Percentiles rank a stretch among this genome's conserved stretches.
phyloP scores from a whole-genome alignment of 306 rosid genomes.

The Quercus dentata region DNA sequence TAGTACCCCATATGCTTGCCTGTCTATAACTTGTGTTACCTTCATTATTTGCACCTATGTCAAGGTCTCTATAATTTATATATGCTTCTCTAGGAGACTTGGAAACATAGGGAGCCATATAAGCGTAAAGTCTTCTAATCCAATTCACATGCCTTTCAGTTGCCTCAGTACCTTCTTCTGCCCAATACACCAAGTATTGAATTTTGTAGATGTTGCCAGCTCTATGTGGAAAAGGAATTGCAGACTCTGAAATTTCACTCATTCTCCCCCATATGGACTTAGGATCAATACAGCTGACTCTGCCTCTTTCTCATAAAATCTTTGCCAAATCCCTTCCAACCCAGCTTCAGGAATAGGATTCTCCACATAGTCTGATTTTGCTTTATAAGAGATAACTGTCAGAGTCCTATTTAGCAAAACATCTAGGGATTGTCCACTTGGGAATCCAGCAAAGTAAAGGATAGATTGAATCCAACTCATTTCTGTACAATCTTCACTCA shows the following conservation, averaged over 20 bases:
- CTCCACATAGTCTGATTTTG: constrained; percentile 29
- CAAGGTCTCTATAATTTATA: not conserved
- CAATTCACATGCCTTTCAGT: not conserved
- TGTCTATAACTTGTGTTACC: too few relatives aligned
- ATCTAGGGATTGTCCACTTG: constrained; percentile 7
- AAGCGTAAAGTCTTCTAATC: not conserved
- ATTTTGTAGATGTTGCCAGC: constrained; percentile 17
- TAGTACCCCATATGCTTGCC: too few relatives aligned
- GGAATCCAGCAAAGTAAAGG: too few relatives aligned
- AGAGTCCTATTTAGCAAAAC: constrained; percentile 22
- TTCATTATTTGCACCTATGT: too few relatives aligned
- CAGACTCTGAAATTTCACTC: constrained; percentile 12
- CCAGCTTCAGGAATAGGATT: constrained; percentile 16
- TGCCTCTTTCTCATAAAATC: not conserved
- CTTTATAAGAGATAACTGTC: constrained; percentile 9
- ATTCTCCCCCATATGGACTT: constrained; percentile 17
- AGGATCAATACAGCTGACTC: not conserved
- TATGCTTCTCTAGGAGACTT: not conserved
- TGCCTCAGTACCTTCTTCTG: not conserved
- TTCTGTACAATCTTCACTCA: too few relatives aligned
- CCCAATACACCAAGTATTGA: constrained; percentile 8
- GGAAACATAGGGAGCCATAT: constrained; percentile 4
- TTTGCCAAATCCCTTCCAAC: not conserved
- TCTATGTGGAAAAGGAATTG: constrained; percentile 20
- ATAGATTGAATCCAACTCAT: too few relatives aligned